phyloP scores from a whole-genome alignment of 768 basidiomycete genomes.

The Boletus insuetus region DNA sequence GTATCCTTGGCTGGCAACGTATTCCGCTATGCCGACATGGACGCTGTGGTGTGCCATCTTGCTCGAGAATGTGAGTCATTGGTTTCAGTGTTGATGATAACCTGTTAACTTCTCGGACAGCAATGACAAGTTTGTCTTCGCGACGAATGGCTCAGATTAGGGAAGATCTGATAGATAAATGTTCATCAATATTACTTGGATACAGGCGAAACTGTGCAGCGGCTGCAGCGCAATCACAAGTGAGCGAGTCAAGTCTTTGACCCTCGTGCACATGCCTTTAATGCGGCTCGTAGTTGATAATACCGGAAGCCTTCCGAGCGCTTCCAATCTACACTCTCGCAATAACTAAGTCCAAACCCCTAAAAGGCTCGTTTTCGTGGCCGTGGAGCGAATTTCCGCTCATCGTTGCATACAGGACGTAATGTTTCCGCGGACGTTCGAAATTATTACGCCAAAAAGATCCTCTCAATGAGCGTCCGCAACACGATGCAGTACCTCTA shows the following conservation, averaged over 20 bases:
- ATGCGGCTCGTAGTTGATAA: slow-evolving; percentile 62
- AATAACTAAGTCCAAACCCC: slow-evolving; percentile 83
- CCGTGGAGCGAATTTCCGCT: slow-evolving; percentile 2
- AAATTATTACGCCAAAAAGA: slow-evolving; percentile 76
- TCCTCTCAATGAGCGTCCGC: slow-evolving; percentile 69
- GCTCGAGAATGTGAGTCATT: slow-evolving; percentile 68
- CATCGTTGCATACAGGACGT: slow-evolving; percentile 49
- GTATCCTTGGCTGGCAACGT: slow-evolving; percentile 86
- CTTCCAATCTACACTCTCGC: slow-evolving; percentile 80
- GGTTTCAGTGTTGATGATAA: not conserved
- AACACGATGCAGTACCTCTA: slow-evolving; percentile 78
- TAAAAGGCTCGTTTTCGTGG: slow-evolving; percentile 66
- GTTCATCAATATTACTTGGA: slow-evolving; percentile 75
- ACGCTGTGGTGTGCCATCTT: slow-evolving; percentile 71
- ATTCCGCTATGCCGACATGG: slow-evolving; percentile 89
- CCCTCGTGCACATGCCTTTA: slow-evolving; percentile 1
- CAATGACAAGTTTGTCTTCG: slow-evolving; percentile 59
- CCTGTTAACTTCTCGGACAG: slow-evolving; percentile 37
- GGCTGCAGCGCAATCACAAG: slow-evolving; percentile 74
- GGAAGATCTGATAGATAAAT: slow-evolving; percentile 81
- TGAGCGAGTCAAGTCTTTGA: slow-evolving; percentile 30
- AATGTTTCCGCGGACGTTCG: slow-evolving; percentile 93
- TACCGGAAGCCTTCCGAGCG: slow-evolving; percentile 89
- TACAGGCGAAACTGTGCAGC: slow-evolving; percentile 90
- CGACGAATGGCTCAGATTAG: slow-evolving; percentile 72